phyloP scores from a whole-genome alignment of 2,329 filamentous ascomycete species.

The Diaporthe sp. region DNA sequence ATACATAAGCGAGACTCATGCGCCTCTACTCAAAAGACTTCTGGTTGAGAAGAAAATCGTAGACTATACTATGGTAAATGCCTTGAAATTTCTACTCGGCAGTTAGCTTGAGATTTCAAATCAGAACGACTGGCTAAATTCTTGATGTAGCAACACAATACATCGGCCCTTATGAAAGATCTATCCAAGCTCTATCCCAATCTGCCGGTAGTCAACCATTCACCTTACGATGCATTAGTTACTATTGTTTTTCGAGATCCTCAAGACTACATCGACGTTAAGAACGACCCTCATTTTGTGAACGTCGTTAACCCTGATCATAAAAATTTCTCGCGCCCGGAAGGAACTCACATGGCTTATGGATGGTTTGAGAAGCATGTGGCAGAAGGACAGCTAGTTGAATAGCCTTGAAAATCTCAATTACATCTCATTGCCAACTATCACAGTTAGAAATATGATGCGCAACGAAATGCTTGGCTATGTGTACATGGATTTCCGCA shows the following conservation, averaged over 20 bases:
- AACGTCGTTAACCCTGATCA: constrained; percentile 11
- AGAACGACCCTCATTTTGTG: constrained; percentile 16
- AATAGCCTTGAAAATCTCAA: background rate
- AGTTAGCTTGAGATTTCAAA: background rate
- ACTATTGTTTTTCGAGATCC: constrained; percentile 13
- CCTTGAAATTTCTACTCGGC: too few relatives aligned
- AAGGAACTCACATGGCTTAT: constrained; percentile 9
- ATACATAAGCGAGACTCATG: constrained; percentile 14
- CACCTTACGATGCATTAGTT: constrained; percentile 2
- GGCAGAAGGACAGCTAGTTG: background rate
- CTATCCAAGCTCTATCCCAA: constrained; percentile 6
- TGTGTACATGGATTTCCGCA: background rate
- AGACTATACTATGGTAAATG: constrained; percentile 9
- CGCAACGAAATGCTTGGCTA: background rate
- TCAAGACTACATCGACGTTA: constrained; percentile 13
- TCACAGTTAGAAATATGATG: background rate
- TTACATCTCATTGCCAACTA: background rate
- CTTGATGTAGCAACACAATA: constrained; percentile 3
- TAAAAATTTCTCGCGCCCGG: background rate
- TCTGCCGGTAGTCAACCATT: background rate
- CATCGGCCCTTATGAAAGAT: constrained; percentile 1
- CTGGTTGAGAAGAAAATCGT: constrained; percentile 14
- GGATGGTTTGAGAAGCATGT: constrained; percentile 14
- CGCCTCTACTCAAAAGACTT: constrained; percentile 3
- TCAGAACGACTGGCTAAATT: background rate